Evolutionary conservation across 169 alveolate species (phyloP).

Genomic region (Cryptosporidium ubiquitum): DNA sequence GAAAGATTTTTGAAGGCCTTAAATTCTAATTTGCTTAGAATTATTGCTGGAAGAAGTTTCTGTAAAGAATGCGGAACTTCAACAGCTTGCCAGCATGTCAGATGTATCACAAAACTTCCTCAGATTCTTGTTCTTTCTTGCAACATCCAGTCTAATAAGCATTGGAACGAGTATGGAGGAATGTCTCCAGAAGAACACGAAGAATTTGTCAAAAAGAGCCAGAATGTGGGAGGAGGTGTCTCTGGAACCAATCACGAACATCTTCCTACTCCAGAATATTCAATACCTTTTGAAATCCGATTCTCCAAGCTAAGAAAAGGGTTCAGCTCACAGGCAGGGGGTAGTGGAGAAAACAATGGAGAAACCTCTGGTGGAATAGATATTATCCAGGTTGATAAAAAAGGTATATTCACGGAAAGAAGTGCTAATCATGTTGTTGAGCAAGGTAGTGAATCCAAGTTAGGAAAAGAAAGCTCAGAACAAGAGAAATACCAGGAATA

Average conservation of each 20-base stretch:
- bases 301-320: constrained; percentile 35
- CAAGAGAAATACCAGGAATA: neutral
- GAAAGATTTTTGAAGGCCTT: constrained; percentile 22
- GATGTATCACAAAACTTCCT: constrained; percentile 37
- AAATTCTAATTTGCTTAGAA: constrained; percentile 13
- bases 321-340: constrained; percentile 5
- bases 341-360: neutral
- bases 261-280: neutral
- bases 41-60: constrained; percentile 42
- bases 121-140: constrained; percentile 19
- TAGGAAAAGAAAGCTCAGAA: neutral
- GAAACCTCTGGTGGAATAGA: constrained; percentile 9
- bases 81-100: constrained; percentile 63
- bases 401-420: neutral
- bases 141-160: constrained; percentile 5
- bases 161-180: constrained; percentile 54
- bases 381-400: constrained; percentile 10
- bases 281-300: constrained; percentile 29
- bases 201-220: neutral
- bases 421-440: neutral
- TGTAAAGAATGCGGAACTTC: constrained; percentile 31
- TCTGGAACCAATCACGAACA: neutral
- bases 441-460: neutral
- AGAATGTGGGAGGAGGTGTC: neutral
- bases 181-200: constrained; percentile 35